Base-by-base conservation (phyloP, 1,284 basidiomycete genomes). In the Fistulinella cinereoalba region DNA sequence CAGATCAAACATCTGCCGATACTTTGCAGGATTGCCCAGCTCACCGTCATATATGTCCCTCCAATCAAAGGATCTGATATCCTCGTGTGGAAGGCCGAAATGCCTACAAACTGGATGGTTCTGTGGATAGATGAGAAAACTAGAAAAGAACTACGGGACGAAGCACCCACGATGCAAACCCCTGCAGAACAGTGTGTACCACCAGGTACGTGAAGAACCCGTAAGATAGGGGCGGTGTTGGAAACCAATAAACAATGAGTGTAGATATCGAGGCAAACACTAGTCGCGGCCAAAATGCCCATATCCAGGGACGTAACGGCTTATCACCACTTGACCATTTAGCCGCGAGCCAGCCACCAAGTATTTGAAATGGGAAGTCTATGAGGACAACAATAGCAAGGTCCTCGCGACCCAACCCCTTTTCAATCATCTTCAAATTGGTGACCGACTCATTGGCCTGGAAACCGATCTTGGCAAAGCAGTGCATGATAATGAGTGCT, bases 41-140 rank as follows among this genome's bases (percentile, higher is more conserved):
- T 66, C 62, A 92, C 92, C 13, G 94, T 97, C 94, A 97, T 97
- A 66, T 97, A 97, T 1, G 95, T 97, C 40, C 94, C 97, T 24
- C 97, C 97, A 51, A 99, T 98, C 13, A 97, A 64, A 0, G 97
- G 97, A 65, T 99, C 97, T 0, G 97, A 94, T 43, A 99, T 88
- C 51, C 92, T 85, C 2, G 95, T 98, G 64, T 99, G 96, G 79
- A 98, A 99, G 4, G 97, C 96, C 9, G 93, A 92, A 56, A 99
- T 95, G 15, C 96, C 95, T 18, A 98, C 96, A 61, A 99, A 99
- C 68, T 99, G 96, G 10, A 99, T 88, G 7, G 97, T 99, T 44
- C 92, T 95, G 49, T 37, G 32, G 37, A 32, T 31, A 12, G 31
- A 44, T 50, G 23, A 54, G 43, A 41, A 37, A 49, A 34, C 24